These are phyloP conservation scores for Thraustochytrium striatum DNA, from an alignment of 352 stramenopile genomes.

Conservation along the genomic window DNA sequence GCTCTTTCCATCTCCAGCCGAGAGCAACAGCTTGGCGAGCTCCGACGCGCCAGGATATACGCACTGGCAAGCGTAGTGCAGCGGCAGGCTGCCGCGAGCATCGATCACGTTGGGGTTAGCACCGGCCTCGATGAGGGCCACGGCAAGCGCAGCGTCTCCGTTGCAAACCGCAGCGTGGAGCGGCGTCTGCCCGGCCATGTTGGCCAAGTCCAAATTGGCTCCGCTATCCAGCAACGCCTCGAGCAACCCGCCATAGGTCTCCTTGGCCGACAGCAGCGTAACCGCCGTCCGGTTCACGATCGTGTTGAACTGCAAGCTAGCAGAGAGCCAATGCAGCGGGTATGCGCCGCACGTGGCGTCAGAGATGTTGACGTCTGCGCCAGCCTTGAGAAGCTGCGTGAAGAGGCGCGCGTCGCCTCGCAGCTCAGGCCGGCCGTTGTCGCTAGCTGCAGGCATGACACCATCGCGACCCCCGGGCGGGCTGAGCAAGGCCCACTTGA, in stretches of 20 bases:
- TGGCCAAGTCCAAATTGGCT: not conserved
- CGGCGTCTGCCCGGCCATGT: not conserved
- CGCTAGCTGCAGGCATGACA: too few relatives aligned
- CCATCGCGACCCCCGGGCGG: not conserved
- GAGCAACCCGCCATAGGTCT: not conserved
- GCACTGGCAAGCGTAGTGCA: constrained; percentile 27
- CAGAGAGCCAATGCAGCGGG: constrained; percentile 19
- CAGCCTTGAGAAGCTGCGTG: not conserved
- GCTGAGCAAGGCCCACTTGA: constrained; percentile 2
- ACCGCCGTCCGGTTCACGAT: not conserved
- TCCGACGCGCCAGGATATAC: not conserved
- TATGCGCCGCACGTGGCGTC: not conserved
- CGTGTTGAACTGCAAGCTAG: not conserved
- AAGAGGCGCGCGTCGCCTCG: not conserved
- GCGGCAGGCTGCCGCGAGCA: not conserved
- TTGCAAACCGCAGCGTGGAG: constrained; percentile 1
- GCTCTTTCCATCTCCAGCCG: not conserved
- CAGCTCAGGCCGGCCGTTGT: not conserved
- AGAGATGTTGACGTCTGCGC: constrained; percentile 19
- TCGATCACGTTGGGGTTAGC: constrained; percentile 5
- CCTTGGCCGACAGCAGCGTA: not conserved
- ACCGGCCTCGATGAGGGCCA: not conserved
- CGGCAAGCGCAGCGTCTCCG: not conserved
- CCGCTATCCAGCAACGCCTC: not conserved
- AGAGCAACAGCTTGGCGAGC: not conserved